Evolutionary conservation across 2,329 filamentous ascomycete species (phyloP).

Genomic region (Graphium sp.): DNA sequence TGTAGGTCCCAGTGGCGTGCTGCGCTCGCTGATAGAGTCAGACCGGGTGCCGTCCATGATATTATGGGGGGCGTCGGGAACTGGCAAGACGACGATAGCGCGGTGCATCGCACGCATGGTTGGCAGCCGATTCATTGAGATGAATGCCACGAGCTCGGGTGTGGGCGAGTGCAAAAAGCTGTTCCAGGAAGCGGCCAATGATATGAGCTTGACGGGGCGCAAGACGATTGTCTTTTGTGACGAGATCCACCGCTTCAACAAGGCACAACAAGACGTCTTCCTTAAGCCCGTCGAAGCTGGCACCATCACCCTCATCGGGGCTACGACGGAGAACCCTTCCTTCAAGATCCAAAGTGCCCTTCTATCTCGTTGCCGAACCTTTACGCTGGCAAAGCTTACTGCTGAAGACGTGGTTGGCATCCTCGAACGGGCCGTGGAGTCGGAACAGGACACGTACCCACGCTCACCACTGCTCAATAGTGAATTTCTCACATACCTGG

Average conservation of each 20-base stretch:
- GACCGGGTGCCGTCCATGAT: constrained; percentile 89
- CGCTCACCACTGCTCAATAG: constrained; percentile 50
- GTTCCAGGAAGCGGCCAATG: constrained; percentile 69
- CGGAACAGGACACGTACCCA: constrained; percentile 25
- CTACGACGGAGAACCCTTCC: constrained; percentile 91
- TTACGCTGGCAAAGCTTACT: constrained; percentile 63
- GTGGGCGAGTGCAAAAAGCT: constrained; percentile 87
- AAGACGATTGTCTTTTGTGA: constrained; percentile 97
- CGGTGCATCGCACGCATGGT: constrained; percentile 73
- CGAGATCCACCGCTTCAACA: constrained; percentile 86
- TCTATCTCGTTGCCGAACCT: constrained; percentile 77
- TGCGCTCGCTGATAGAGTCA: constrained; percentile 72
- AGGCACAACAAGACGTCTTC: constrained; percentile 89
- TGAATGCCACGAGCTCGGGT: constrained; percentile 81
- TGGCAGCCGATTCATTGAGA: constrained; percentile 79
- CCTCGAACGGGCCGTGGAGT: constrained; percentile 53
- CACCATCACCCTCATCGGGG: constrained; percentile 79
- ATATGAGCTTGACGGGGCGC: constrained; percentile 63
- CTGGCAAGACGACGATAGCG: constrained; percentile 83
- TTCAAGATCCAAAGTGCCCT: constrained; percentile 85
- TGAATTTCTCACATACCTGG: constrained; percentile 64
- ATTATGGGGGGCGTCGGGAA: constrained; percentile 71
- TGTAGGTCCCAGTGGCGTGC: constrained; percentile 67
- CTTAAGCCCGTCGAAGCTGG: constrained; percentile 83
- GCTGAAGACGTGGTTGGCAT: constrained; percentile 59